Evolutionary conservation across 2,329 filamentous ascomycete species (phyloP), one percentile per base, ranked within the genome.

Genomic region (Penicillium polonicum): DNA sequence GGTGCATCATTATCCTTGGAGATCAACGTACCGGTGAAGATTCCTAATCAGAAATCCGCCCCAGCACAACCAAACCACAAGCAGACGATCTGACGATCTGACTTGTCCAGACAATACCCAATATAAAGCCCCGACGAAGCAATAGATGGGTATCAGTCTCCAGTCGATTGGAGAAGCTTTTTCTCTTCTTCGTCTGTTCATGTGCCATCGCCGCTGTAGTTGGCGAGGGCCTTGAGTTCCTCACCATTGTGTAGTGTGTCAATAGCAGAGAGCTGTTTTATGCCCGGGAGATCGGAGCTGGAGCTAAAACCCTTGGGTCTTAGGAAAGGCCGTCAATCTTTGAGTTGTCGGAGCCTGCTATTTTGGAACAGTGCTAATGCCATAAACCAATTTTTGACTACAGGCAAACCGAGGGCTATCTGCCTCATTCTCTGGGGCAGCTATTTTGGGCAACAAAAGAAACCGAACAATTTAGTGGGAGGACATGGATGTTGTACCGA

Each of bases 21-120:
- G 15, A 76, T 68, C 2, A 80, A 66, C 0, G 78, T 78, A 0
- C 78, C 78, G n/a, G 79, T 74, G 38, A 80, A 77, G 61, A 79
- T 80, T 12, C 71, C 70, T 73, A 31, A 21, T 61, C 29, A 48
- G 15, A 21, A 35, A 48, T 48, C n/a, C 35, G 6, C 44, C 19
- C 19, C 10, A 6, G n/a, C 29, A 23, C 19, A n/a, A 42, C 21
- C 6, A 25, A 38, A 10, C n/a, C 36, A 19, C 36, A 38, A 38
- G 17, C n/a, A 38, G 35, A 38, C 29, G 12, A 31, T 13, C 12
- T 5, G 29, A 13, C 5, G 29, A 31, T 8, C 7, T 19, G 15
- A 9, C 7, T 17, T n/a, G 2, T 5, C 4, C 17, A 4, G 17
- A 38, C 7, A 36, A 38, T 38, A 19, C 17, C 35, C 17, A 38